Evolutionary conservation across 2,329 filamentous ascomycete genomes (phyloP).

Genomic region (Fusarium sp.): DNA sequence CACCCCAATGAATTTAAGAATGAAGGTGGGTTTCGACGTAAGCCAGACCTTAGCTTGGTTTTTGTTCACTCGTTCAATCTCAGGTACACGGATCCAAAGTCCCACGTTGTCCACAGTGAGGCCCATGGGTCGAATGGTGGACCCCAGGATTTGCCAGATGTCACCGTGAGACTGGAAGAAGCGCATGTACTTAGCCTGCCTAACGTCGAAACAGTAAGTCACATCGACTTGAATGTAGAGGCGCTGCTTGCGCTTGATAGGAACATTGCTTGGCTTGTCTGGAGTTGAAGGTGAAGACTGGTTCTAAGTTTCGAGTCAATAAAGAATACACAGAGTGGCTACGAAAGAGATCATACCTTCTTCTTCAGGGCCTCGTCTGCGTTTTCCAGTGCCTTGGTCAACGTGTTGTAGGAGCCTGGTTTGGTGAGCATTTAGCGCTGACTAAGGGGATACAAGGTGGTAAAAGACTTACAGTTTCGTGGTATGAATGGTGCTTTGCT

Average conservation of each 20-base stretch:
- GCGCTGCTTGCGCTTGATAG: not conserved
- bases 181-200: slow-evolving; percentile 69
- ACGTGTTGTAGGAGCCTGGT: slow-evolving; percentile 18
- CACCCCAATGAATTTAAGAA: slow-evolving; percentile 75
- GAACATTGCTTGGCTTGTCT: not conserved
- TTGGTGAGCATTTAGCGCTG: not conserved
- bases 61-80: slow-evolving; percentile 72
- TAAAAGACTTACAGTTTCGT: slow-evolving; percentile 12
- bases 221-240: slow-evolving; percentile 78
- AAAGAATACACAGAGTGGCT: no score
- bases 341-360: not conserved
- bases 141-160: slow-evolving; percentile 73
- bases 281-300: not conserved
- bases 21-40: slow-evolving; percentile 65
- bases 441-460: not conserved
- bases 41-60: slow-evolving; percentile 71
- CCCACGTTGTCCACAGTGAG: slow-evolving; percentile 74
- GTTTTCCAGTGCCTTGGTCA: not conserved
- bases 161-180: slow-evolving; percentile 83
- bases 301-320: slow-evolving; percentile 1
- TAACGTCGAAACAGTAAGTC: slow-evolving; percentile 61
- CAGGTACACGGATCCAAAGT: slow-evolving; percentile 74
- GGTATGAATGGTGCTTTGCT: not conserved
- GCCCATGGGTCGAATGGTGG: slow-evolving; percentile 73
- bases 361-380: not conserved